These are phyloP conservation scores for Mycena filopes DNA, from an alignment of 768 basidiomycete genomes.

Conservation along the genomic window DNA sequence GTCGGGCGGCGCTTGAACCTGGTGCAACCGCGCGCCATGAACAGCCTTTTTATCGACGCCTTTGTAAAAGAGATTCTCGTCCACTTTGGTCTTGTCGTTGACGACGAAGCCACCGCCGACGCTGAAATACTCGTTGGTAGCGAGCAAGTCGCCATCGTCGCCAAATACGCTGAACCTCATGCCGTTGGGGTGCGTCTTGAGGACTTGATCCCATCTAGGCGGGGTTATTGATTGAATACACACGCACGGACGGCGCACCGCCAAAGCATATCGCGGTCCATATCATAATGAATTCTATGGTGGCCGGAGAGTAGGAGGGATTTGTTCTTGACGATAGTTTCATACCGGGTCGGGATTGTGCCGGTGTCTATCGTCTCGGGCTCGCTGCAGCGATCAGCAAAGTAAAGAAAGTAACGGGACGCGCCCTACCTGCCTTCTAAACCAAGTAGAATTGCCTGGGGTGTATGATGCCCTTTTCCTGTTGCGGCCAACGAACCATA, in stretches of 20 bases:
- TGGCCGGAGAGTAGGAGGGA: slow-evolving; percentile 75
- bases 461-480: slow-evolving; percentile 92
- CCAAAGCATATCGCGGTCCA: slow-evolving; percentile 94
- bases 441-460: slow-evolving; percentile 86
- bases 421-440: slow-evolving; percentile 65
- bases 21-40: slow-evolving; percentile 82
- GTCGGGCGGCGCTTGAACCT: slow-evolving; percentile 58
- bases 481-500: slow-evolving; percentile 96
- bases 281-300: slow-evolving; percentile 85
- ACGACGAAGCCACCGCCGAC: slow-evolving; percentile 97
- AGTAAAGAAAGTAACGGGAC: background rate
- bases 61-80: slow-evolving; percentile 96
- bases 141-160: slow-evolving; percentile 84
- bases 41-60: slow-evolving; percentile 86
- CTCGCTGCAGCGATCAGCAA: slow-evolving; percentile 64
- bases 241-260: slow-evolving; percentile 38
- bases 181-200: slow-evolving; percentile 91
- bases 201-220: slow-evolving; percentile 69
- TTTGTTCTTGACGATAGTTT: slow-evolving; percentile 72
- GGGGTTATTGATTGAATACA: no score
- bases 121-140: slow-evolving; percentile 95
- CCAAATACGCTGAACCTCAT: slow-evolving; percentile 92
- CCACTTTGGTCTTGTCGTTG: slow-evolving; percentile 93
- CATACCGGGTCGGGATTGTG: slow-evolving; percentile 82
- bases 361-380: slow-evolving; percentile 94